Base-by-base conservation (phyloP, 768 basidiomycete species). In the Auricularia auricula-judae region DNA sequence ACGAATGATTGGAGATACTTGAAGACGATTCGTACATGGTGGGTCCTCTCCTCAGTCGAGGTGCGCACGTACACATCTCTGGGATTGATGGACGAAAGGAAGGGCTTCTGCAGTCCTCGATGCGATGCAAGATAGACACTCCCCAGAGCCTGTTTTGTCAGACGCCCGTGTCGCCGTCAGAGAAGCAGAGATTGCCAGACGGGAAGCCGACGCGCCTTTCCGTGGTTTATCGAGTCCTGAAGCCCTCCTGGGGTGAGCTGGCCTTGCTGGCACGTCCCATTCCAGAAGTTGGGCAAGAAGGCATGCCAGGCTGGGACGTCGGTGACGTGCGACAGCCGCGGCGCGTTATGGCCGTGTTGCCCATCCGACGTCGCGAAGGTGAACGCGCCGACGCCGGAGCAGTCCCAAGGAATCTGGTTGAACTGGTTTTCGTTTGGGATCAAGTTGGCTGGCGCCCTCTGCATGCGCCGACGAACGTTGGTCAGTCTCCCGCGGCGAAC, bases 391-490 rank as follows among this genome's bases (percentile, higher is more conserved):
- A 79, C 73, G 62, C 75, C 67, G 1, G 72, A 70, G 67, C 81
- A 82, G 63, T 76, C 69, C 81, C 81, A 82, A 11, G 75, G 75
- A 3, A 68, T 66, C 8, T 67, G 72, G 62, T 81, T 79, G 36
- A 82, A 71, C 21, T 67, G 68, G 42, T 73, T 77, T 66, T 82
- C 81, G 21, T 71, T 65, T 0, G 80, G 81, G 62, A 79, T 80
- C 18, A 81, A 66, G 66, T 82, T 82, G 68, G 82, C 81, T 0
- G 81, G 81, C 12, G 81, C 80, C 33, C 81, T 72, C 81, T 81
- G 65, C 36, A 21, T 36, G 33, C 11, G 62, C 11, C 3, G 11
- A 63, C 33, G 18, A 64, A 18, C 3, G 36, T 51, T 42, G 4
- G 64, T 58, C 61, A 33, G 18, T n/a, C 63, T 36, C 21, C 34